A percentile compares a stretch with the other conserved stretches of the same genome.
Conservation (phyloP, 2,329 filamentous ascomycete genomes). For the Meredithiella fracta region DNA sequence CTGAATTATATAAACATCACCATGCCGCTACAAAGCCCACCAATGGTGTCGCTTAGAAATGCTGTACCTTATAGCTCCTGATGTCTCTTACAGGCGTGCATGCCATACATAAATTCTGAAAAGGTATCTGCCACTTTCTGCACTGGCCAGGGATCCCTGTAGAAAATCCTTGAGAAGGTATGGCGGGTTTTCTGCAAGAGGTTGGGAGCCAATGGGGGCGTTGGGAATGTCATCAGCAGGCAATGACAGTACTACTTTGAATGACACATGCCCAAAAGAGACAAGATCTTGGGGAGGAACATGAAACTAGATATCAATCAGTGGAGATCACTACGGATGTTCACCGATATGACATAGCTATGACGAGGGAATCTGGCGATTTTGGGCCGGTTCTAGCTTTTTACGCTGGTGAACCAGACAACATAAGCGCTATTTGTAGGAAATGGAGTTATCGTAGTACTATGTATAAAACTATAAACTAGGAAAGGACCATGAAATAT, state of each 20-base stretch:
- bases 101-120: not conserved
- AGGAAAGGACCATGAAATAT: no score
- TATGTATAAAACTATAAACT: no score
- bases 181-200: not conserved
- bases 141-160: conserved; percentile 2
- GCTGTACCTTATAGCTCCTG: not conserved
- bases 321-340: not conserved
- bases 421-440: no score
- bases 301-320: not conserved
- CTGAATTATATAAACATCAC: no score
- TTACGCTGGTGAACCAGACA: not conserved
- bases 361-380: not conserved
- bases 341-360: not conserved
- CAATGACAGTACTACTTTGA: not conserved
- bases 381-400: not conserved
- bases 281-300: not conserved
- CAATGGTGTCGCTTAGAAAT: not conserved
- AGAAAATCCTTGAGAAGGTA: conserved; percentile 1
- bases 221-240: conserved; percentile 5
- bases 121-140: conserved; percentile 2
- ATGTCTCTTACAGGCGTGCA: not conserved
- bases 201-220: conserved; percentile 4
- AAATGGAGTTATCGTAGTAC: no score
- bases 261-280: conserved; percentile 10
- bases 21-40: not conserved